Evolutionary conservation across 805 yeast genomes (phyloP).

Genomic region (Brettanomyces anomalus): DNA sequence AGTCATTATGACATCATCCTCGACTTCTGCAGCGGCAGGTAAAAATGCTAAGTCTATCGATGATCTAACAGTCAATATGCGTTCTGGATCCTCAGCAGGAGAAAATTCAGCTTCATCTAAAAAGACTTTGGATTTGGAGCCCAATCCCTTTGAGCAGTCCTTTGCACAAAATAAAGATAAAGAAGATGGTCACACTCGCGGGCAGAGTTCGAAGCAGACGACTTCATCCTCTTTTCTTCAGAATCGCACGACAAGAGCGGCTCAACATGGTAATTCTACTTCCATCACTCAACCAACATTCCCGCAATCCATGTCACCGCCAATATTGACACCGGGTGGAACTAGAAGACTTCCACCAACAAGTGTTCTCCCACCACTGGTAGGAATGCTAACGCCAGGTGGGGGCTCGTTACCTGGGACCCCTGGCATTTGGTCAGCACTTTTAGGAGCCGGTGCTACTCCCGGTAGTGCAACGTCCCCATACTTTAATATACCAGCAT

Average conservation of each 20-base stretch:
- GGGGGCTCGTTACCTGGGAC: conserved; percentile 38
- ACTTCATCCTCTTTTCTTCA: conserved; percentile 1
- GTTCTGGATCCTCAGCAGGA: not conserved
- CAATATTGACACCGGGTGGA: conserved; percentile 48
- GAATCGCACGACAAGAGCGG: conserved; percentile 7
- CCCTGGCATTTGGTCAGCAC: conserved; percentile 44
- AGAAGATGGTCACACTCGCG: too few relatives aligned
- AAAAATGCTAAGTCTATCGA: not conserved
- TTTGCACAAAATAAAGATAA: conserved; percentile 38
- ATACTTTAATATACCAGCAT: not conserved
- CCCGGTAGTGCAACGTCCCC: not conserved
- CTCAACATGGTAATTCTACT: conserved; percentile 10
- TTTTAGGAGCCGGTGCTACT: conserved; percentile 30
- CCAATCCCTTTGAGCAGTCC: conserved; percentile 91
- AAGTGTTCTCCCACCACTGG: conserved; percentile 38
- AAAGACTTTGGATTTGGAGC: conserved; percentile 49
- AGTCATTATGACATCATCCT: conserved; percentile 8
- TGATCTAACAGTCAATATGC: not conserved
- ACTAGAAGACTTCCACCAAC: conserved; percentile 25
- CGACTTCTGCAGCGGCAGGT: not conserved
- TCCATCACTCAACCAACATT: not conserved
- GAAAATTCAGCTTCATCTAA: conserved; percentile 3
- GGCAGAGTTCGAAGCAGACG: not conserved
- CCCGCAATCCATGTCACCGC: conserved; percentile 28
- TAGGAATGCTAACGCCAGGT: conserved; percentile 36